phyloP scores from a whole-genome alignment of 306 rosid species.

The Acacia acuminata region DNA sequence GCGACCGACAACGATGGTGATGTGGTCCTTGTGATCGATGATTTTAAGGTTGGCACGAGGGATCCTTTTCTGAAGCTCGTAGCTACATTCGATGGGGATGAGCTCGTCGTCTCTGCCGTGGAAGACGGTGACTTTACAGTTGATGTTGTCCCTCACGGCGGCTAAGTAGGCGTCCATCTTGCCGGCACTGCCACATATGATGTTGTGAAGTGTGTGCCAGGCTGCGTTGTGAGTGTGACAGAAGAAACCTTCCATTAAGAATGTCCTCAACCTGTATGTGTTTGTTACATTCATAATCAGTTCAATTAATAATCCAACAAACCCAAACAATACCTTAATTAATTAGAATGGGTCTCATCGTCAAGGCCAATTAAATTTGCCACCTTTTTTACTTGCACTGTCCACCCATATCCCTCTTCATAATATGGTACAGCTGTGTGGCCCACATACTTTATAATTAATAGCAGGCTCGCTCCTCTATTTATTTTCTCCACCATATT shows the following conservation, averaged over 20 bases:
- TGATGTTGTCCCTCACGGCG: slow-evolving; percentile 46
- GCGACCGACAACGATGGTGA: slow-evolving; percentile 87
- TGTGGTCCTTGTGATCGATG: slow-evolving; percentile 80
- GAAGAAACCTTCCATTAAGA: slow-evolving; percentile 88
- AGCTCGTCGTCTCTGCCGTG: slow-evolving; percentile 84
- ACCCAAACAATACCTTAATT: not conserved
- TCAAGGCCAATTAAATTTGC: not conserved
- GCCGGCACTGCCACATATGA: slow-evolving; percentile 76
- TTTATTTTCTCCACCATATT: not conserved
- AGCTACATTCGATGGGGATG: slow-evolving; percentile 80
- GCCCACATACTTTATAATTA: not conserved
- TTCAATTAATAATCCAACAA: not conserved
- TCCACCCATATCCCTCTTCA: not conserved
- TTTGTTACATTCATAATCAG: too few species aligned
- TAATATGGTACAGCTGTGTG: not conserved
- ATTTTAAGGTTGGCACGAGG: slow-evolving; percentile 71
- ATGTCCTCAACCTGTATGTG: slow-evolving; percentile 62
- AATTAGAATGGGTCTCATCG: not conserved
- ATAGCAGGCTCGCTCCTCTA: not conserved
- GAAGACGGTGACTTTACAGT: slow-evolving; percentile 62
- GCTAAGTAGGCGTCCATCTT: slow-evolving; percentile 72
- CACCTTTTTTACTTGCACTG: not conserved
- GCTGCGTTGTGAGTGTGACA: slow-evolving; percentile 97
- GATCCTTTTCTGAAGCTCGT: slow-evolving; percentile 51
- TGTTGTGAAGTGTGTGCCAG: slow-evolving; percentile 96